Base-by-base conservation (phyloP, 2,329 filamentous ascomycete species). In the Penicillium sp. region DNA sequence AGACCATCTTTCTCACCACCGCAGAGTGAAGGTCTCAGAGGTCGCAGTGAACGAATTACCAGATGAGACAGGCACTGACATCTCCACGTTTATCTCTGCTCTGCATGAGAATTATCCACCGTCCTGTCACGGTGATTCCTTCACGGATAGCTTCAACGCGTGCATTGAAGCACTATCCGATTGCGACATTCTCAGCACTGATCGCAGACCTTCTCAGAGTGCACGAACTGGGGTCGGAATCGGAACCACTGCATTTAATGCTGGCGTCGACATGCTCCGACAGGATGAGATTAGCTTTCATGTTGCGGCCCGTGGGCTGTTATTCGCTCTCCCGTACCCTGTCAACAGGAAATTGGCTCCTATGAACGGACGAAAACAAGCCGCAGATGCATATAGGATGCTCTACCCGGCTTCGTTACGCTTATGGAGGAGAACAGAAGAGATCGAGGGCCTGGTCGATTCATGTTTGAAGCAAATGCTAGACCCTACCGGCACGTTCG, bases 271-370 rank as follows among this genome's bases (percentile, higher is more conserved):
- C 60, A 83, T 88, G 14, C 78, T 98, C 10, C 88, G 93, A 6
- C 94, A 98, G 75, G 92, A 97, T 63, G 95, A 99, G 71, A 93
- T 99, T 72, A 88, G 90, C 24, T 98, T 97, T 64, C 91, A 99
- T 65, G 88, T 94, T 18, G 92, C 92, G 4, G 91, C 96, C 0
- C 87, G 93, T 13, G 95, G 95, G 0, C 78, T 98, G 51, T 77
- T 97, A 0, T 96, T 96, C 72, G 88, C 87, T 10, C 82, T 99
- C 2, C 95, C 95, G 1, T 85, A 85, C 66, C 94, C 94, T 0
- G 95, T 99, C 10, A 94, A 91, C 72, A 84, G 81, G 73, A 79
- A 67, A 70, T 74, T 69, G 66, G 78, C 70, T 68, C 75, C 70
- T 67, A 78, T 69, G 62, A 66, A 59, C n/a, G 71, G 60, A 57